phyloP scores from a whole-genome alignment of 768 basidiomycete genomes.

The Hygrophorus russula region DNA sequence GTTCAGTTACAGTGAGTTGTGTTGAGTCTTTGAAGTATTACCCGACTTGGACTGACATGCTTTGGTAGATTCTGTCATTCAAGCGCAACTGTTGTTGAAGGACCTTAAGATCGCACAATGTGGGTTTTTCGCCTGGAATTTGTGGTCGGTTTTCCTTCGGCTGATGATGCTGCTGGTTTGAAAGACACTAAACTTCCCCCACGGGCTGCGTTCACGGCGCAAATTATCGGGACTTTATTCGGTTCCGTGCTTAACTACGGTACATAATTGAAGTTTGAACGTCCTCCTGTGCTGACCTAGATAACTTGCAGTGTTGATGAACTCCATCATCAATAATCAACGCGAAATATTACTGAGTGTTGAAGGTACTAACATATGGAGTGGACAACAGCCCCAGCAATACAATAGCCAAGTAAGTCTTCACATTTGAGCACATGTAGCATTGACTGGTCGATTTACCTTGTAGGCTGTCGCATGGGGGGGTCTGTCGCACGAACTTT shows the following conservation, averaged over 20 bases:
- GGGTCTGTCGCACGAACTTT: too few species aligned
- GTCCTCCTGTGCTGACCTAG: neutral
- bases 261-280: slow-evolving; percentile 8
- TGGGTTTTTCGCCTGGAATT: slow-evolving; percentile 66
- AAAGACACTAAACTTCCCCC: slow-evolving; percentile 67
- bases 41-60: too few species aligned
- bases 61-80: too few species aligned
- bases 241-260: slow-evolving; percentile 31
- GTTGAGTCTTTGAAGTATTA: too few species aligned
- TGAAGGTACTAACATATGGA: slow-evolving; percentile 47
- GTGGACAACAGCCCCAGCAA: slow-evolving; percentile 38
- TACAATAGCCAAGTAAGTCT: too few species aligned
- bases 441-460: too few species aligned
- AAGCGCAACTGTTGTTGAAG: too few species aligned
- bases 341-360: slow-evolving; percentile 41
- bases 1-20: too few species aligned
- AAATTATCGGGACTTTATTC: slow-evolving; percentile 55
- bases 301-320: slow-evolving; percentile 38
- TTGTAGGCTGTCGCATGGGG: too few species aligned
- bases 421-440: too few species aligned
- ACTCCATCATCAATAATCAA: slow-evolving; percentile 40
- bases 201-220: slow-evolving; percentile 52
- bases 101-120: too few species aligned
- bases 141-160: slow-evolving; percentile 44
- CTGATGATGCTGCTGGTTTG: slow-evolving; percentile 43